Conservation (phyloP, 352 stramenopile species). For the Nothophytophthora sp. region DNA sequence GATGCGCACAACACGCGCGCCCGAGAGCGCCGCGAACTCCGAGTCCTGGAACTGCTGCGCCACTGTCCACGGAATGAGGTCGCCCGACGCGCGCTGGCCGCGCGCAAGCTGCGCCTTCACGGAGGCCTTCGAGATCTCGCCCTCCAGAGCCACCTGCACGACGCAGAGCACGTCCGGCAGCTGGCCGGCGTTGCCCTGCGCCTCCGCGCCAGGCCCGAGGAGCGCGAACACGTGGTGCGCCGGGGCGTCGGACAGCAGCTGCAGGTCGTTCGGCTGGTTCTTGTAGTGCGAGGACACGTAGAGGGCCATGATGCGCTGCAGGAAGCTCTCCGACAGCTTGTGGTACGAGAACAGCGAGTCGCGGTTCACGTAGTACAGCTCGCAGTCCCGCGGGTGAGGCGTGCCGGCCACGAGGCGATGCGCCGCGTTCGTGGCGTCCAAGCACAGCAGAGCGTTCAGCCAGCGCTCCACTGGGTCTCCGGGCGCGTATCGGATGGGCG, state of each 20-base stretch:
- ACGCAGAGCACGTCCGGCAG: conserved; percentile 99
- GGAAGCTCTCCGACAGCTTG: conserved; percentile 96
- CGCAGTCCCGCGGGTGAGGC: conserved; percentile 95
- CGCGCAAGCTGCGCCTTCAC: conserved; percentile 95
- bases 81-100: conserved; percentile 96
- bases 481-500: conserved; percentile 97
- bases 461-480: conserved; percentile 97
- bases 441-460: conserved; percentile 97
- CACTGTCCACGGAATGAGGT: conserved; percentile 99
- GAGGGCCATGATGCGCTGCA: conserved; percentile 94
- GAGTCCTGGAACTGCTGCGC: conserved; percentile 99
- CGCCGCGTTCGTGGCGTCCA: conserved; percentile 88
- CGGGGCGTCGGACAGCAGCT: conserved; percentile 98
- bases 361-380: conserved; percentile 99
- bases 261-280: conserved; percentile 99
- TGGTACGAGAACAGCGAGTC: conserved; percentile 99
- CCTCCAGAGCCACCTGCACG: conserved; percentile 97
- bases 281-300: conserved; percentile 99
- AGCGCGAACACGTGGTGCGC: conserved; percentile 99
- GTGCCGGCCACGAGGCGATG: conserved; percentile 92
- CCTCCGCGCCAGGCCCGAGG: conserved; percentile 93
- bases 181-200: conserved; percentile 84
- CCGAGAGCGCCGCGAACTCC: conserved; percentile 97
- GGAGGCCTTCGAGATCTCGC: conserved; percentile 96
- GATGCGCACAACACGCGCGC: conserved; percentile 97